Evolutionary conservation across 768 basidiomycete species (phyloP).

Genomic region (Candolleomyces eurysporus): DNA sequence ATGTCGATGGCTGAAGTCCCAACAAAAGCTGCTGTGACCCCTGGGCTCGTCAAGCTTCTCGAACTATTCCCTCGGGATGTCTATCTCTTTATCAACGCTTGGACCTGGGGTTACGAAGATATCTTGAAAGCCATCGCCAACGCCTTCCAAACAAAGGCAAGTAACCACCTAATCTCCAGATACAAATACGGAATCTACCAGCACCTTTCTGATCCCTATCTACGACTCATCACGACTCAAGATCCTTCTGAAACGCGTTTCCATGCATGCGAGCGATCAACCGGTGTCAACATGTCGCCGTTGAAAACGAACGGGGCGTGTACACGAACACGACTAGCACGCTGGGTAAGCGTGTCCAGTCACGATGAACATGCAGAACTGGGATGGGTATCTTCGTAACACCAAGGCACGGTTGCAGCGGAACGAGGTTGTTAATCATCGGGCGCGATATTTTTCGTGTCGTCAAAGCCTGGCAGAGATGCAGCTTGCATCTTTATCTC

Average conservation of each 20-base stretch:
- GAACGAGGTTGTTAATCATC: slow-evolving; percentile 48
- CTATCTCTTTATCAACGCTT: slow-evolving; percentile 85
- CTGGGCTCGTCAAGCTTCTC: slow-evolving; percentile 70
- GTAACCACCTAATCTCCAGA: slow-evolving; percentile 27
- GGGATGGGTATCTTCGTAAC: slow-evolving; percentile 42
- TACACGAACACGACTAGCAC: slow-evolving; percentile 35
- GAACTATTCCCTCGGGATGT: slow-evolving; percentile 59
- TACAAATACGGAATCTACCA: slow-evolving; percentile 78
- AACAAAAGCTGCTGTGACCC: slow-evolving; percentile 62
- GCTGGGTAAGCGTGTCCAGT: slow-evolving; percentile 60
- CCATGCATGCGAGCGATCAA: slow-evolving; percentile 88
- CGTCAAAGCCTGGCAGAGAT: not conserved
- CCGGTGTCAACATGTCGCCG: slow-evolving; percentile 63
- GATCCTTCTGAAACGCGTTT: slow-evolving; percentile 72
- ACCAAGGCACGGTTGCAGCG: slow-evolving; percentile 36
- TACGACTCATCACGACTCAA: slow-evolving; percentile 56
- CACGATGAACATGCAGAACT: slow-evolving; percentile 59
- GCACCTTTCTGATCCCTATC: slow-evolving; percentile 55
- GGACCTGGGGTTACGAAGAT: slow-evolving; percentile 98
- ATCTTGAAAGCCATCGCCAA: slow-evolving; percentile 73
- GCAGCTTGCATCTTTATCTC: slow-evolving; percentile 78
- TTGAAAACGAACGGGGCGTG: slow-evolving; percentile 29
- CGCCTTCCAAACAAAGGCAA: slow-evolving; percentile 62
- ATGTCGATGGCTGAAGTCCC: slow-evolving; percentile 51
- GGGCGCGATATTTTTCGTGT: slow-evolving; percentile 46